These are phyloP conservation scores for Cryptococcus jaspeensis DNA, from an alignment of 1,284 basidiomycete species.

Conservation along the genomic window DNA sequence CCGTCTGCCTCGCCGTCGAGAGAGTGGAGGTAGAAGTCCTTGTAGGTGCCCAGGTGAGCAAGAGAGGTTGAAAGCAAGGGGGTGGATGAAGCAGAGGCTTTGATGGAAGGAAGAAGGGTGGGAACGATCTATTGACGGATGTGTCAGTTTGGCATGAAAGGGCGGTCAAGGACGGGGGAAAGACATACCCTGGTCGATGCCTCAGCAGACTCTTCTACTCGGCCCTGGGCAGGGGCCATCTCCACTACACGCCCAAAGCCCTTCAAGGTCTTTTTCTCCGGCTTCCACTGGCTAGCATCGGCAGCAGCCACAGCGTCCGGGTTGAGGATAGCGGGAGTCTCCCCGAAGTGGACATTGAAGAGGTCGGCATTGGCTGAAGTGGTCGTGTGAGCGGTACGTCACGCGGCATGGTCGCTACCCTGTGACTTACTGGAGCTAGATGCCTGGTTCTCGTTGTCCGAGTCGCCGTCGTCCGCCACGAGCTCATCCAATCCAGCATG, in stretches of 20 bases:
- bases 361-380: slow-evolving; percentile 33
- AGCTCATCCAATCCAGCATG: slow-evolving; percentile 10
- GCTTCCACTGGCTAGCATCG: slow-evolving; percentile 36
- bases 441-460: slow-evolving; percentile 25
- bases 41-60: slow-evolving; percentile 56
- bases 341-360: slow-evolving; percentile 50
- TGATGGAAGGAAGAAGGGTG: slow-evolving; percentile 60
- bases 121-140: slow-evolving; percentile 59
- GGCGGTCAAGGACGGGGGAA: background rate
- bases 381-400: no score
- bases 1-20: slow-evolving; percentile 55
- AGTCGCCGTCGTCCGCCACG: slow-evolving; percentile 17
- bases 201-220: slow-evolving; percentile 25
- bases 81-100: slow-evolving; percentile 45
- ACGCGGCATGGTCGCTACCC: background rate
- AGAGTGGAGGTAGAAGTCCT: slow-evolving; percentile 71
- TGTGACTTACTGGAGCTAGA: slow-evolving; percentile 8
- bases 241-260: slow-evolving; percentile 60
- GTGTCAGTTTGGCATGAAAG: background rate
- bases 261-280: slow-evolving; percentile 19
- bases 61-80: slow-evolving; percentile 63
- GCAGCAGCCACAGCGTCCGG: slow-evolving; percentile 26
- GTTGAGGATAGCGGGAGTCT: slow-evolving; percentile 33
- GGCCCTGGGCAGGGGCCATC: slow-evolving; percentile 54
- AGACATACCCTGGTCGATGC: slow-evolving; percentile 42